phyloP scores from a whole-genome alignment of 2,329 filamentous ascomycete genomes.

The Diaporthe velutina region DNA sequence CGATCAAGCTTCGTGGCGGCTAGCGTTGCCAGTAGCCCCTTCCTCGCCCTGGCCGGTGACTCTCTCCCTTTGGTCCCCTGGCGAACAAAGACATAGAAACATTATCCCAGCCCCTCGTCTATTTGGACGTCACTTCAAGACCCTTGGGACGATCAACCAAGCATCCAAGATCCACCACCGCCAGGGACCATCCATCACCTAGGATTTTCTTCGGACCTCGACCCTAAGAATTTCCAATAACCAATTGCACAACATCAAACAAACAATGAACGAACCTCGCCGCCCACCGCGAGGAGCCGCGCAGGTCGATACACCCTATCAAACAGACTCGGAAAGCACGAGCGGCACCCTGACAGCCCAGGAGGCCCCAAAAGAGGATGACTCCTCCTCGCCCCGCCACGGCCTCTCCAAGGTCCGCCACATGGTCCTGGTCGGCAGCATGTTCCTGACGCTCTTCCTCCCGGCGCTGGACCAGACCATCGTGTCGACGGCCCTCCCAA shows the following conservation, averaged over 20 bases:
- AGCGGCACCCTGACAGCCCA: conserved; percentile 14
- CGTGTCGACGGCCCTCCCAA: conserved; percentile 29
- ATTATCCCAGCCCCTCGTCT: conserved; percentile 6
- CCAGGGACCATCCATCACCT: not conserved
- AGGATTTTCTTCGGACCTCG: not conserved
- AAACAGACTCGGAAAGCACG: conserved; percentile 30
- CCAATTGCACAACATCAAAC: not conserved
- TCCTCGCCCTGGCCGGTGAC: conserved; percentile 25
- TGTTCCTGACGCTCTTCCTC: conserved; percentile 37
- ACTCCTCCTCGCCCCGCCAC: not conserved
- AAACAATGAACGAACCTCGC: conserved; percentile 24
- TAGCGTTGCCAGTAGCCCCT: conserved; percentile 25
- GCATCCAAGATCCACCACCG: not conserved
- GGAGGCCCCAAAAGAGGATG: conserved; percentile 1
- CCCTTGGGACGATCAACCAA: not conserved
- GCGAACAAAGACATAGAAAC: conserved; percentile 24
- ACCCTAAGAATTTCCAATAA: not conserved
- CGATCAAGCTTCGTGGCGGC: conserved; percentile 28
- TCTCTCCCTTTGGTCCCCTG: conserved; percentile 13
- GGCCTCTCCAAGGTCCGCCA: conserved; percentile 30
- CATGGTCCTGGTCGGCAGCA: conserved; percentile 30
- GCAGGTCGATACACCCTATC: not conserved
- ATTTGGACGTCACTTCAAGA: not conserved
- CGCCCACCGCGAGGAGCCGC: not conserved
- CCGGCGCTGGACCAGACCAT: conserved; percentile 37